A percentile compares a stretch with the other conserved stretches of the same genome.
These are phyloP conservation scores for Schizophyllum commune DNA, from an alignment of 1,284 basidiomycete species.

Conservation along the genomic window DNA sequence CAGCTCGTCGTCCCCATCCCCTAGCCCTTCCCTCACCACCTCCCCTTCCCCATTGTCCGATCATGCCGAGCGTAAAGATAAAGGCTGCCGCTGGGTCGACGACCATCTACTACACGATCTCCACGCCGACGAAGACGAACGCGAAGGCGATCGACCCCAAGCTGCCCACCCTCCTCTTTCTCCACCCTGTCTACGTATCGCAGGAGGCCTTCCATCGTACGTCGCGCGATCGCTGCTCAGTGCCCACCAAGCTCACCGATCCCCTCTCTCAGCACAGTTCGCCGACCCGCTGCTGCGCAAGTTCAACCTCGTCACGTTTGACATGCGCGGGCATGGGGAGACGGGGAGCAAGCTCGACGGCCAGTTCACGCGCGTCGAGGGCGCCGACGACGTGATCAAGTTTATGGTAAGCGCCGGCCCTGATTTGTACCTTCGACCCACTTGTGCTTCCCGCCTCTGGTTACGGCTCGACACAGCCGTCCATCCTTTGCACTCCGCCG, in stretches of 20 bases:
- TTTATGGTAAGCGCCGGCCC: constrained; percentile 23
- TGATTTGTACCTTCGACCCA: neutral
- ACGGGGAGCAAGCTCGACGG: constrained; percentile 19
- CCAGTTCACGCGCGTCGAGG: constrained; percentile 19
- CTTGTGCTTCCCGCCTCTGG: neutral
- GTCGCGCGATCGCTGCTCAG: constrained; percentile 3
- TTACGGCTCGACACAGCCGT: too few relatives aligned
- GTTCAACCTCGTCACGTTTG: constrained; percentile 27
- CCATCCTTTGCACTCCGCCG: too few relatives aligned
- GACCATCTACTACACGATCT: constrained; percentile 24
- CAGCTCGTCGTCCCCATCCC: neutral
- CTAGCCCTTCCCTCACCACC: neutral
- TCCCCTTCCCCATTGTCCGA: neutral
- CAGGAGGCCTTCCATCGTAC: constrained; percentile 26
- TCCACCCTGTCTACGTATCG: constrained; percentile 26
- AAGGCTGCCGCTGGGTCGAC: constrained; percentile 20
- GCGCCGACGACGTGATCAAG: constrained; percentile 24
- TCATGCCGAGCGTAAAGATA: constrained; percentile 25
- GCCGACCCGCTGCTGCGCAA: constrained; percentile 23
- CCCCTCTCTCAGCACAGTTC: constrained; percentile 21
- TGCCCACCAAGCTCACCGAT: neutral
- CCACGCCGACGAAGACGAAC: constrained; percentile 22
- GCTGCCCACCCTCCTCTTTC: constrained; percentile 24
- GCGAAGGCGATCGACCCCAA: constrained; percentile 20
- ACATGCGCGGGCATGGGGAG: constrained; percentile 24